phyloP scores from a whole-genome alignment of 2,329 filamentous ascomycete species.

The Cryphonectria parasitica region DNA sequence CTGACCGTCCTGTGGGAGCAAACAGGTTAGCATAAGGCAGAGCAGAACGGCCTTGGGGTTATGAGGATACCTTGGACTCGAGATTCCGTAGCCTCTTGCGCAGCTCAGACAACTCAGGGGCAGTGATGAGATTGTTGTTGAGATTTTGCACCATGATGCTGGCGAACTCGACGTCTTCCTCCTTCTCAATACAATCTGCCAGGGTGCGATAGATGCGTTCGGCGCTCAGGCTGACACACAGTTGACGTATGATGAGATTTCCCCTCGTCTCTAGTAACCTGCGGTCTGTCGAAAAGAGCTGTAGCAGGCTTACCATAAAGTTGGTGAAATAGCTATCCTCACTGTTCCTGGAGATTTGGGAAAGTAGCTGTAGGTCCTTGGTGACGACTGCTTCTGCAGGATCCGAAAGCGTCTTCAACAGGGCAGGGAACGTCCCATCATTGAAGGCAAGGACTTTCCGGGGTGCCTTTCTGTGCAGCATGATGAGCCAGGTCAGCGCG shows the following conservation, averaged over 20 bases:
- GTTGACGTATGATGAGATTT: conserved; percentile 93
- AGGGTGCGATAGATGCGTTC: conserved; percentile 95
- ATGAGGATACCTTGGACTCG: conserved; percentile 70
- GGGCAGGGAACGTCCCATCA: conserved; percentile 92
- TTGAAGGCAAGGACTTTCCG: conserved; percentile 93
- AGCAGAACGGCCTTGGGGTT: background rate
- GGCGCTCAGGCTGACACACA: conserved; percentile 89
- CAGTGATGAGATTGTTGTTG: conserved; percentile 98
- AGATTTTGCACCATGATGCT: conserved; percentile 99
- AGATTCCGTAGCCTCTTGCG: conserved; percentile 88
- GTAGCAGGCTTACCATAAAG: conserved; percentile 96
- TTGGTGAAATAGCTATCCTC: conserved; percentile 97
- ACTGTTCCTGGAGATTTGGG: conserved; percentile 94
- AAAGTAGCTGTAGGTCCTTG: conserved; percentile 88
- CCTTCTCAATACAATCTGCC: conserved; percentile 94
- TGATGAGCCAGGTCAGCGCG: conserved; percentile 93
- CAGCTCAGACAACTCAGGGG: conserved; percentile 88
- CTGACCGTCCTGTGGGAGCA: conserved; percentile 74
- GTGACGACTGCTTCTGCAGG: conserved; percentile 95
- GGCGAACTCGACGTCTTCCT: conserved; percentile 97
- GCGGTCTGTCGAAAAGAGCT: conserved; percentile 93
- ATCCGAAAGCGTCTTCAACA: conserved; percentile 95
- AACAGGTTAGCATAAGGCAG: background rate
- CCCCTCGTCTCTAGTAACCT: conserved; percentile 88
- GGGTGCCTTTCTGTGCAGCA: conserved; percentile 95